Evolutionary conservation across 148 eudicot species (phyloP).

Genomic region (Chenopodium berlandieri): DNA sequence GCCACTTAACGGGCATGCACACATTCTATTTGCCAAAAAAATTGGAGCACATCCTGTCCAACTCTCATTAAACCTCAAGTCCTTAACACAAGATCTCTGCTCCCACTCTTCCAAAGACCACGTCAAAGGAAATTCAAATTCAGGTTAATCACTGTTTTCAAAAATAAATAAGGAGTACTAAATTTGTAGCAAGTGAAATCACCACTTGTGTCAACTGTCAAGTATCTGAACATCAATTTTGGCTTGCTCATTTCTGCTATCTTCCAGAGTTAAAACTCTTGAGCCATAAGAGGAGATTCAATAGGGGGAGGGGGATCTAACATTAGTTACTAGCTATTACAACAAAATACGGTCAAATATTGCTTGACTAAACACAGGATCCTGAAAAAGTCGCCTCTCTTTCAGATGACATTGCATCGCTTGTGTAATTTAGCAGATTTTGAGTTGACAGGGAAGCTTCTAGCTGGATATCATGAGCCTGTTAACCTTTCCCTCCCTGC

Average conservation of each 20-base stretch:
- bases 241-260: conserved; percentile 7
- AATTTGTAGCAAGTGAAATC: neutral
- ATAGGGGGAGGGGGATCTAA: neutral
- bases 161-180: neutral
- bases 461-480: conserved; percentile 5
- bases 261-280: neutral
- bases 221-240: conserved; percentile 11
- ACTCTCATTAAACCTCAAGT: too few species aligned
- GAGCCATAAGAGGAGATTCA: neutral
- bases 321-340: conserved; percentile 12
- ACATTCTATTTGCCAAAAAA: neutral
- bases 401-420: conserved; percentile 2
- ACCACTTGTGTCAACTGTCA: neutral
- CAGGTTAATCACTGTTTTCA: neutral
- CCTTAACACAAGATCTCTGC: too few species aligned
- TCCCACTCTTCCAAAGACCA: too few species aligned
- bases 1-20: neutral
- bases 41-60: too few species aligned
- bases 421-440: conserved; percentile 5
- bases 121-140: neutral
- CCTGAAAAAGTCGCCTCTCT: conserved; percentile 14
- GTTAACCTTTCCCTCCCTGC: conserved; percentile 37
- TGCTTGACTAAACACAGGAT: conserved; percentile 4
- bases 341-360: conserved; percentile 5
- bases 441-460: conserved; percentile 1